Base-by-base conservation (phyloP, 2,329 filamentous ascomycete genomes). In the Teratosphaeria zuluensis region DNA sequence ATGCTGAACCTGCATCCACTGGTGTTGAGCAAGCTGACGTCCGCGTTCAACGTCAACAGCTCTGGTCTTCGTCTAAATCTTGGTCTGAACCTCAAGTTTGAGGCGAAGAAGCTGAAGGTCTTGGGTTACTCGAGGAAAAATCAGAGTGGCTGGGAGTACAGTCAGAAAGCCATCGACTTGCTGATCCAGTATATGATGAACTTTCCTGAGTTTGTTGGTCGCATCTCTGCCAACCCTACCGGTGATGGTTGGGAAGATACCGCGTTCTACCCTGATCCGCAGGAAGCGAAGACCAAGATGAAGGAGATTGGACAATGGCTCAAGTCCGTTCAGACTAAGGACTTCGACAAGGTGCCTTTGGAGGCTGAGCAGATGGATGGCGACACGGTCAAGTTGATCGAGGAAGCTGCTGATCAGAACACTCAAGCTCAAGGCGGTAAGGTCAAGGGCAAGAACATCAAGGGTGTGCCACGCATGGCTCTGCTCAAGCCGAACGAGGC, bases 291-390 rank as follows among this genome's bases (percentile, higher is more conserved):
- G 55, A 75, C 82, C 54, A 90, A 90, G 70, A 87, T 99, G 70
- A 96, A 96, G 77, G 94, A 97, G 72, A 96, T 99, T 62, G 88
- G 85, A 30, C 84, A 86, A 35, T 99, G 92, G 92, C 80, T 99
- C 55, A 99, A 97, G 78, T 85, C 85, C 51, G 84, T 95, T 53
- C 89, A 96, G 72, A 89, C 89, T 0, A 95, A 90, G 80, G 89
- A 87, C 65, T 95, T 99, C 65, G 92, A 97, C 74, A 87, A 87
- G 64, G 94, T 99, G n/a, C 92, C 94, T 24, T 82, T 99, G 14
- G 94, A 99, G 68, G 94, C 94, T 1, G 90, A 96, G 72, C 95
- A 99, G 72, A 85, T 99, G 4, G 94, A 99, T 73, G 96, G 91
- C 0, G 88, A 91, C 60, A 84, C 91, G 14, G 94, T 97, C 62